Percentiles rank a stretch among this genome's conserved stretches.
Evolutionary conservation across 306 rosid genomes (phyloP).

Genomic region (Oxytropis ochrocephala): DNA sequence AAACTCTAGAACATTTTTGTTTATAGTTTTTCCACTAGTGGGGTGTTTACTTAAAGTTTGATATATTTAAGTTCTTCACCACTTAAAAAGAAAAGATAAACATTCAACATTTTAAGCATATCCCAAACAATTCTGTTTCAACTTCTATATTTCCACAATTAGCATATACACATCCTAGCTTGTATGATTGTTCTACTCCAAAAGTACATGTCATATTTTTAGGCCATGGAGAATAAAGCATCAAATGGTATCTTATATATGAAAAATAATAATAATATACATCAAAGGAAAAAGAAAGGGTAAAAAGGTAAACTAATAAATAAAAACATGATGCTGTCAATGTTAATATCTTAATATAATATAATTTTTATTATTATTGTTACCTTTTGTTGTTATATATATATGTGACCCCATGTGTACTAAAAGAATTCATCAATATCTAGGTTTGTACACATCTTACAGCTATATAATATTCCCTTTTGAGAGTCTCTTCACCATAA

Average conservation of each 20-base stretch:
- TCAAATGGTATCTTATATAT: too few species aligned
- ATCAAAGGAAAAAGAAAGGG: not conserved
- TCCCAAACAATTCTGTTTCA: not conserved
- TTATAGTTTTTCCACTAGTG: not conserved
- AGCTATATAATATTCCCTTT: not conserved
- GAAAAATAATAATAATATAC: not conserved
- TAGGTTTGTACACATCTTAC: constrained; percentile 13
- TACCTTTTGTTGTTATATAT: not conserved
- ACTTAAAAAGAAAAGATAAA: not conserved
- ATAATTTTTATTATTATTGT: not conserved
- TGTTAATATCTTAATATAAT: not conserved
- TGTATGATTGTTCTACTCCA: not conserved
- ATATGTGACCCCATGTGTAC: constrained; percentile 7
- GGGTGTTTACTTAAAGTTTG: not conserved
- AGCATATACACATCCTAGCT: not conserved
- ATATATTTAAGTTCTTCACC: not conserved
- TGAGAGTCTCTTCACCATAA: not conserved
- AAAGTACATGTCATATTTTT: not conserved
- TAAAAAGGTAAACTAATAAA: not conserved
- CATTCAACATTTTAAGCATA: not conserved
- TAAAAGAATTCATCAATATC: constrained; percentile 18
- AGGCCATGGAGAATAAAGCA: not conserved
- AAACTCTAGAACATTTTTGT: too few species aligned
- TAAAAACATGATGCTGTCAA: not conserved
- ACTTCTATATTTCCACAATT: not conserved